Base-by-base conservation (phyloP, 192 early-diverging fungal genomes). In the Coemansia sp. region DNA sequence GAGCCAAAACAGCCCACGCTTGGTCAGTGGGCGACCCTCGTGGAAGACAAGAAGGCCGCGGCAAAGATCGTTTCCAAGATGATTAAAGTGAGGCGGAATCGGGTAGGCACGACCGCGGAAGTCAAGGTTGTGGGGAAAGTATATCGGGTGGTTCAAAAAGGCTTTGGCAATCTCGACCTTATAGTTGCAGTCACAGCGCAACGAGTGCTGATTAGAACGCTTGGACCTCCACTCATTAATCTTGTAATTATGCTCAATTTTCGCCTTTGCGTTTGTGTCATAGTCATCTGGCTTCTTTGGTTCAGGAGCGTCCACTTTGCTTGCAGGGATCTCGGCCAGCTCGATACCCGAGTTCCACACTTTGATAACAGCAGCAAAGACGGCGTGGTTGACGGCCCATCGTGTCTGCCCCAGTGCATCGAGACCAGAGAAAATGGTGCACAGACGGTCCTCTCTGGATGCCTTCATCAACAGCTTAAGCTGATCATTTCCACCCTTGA, bases 61-160 rank as follows among this genome's bases (percentile, higher is more conserved):
- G 68, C 94, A 95, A 64, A 99, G 77, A 82, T 99, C 97, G 77
- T 97, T 94, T 56, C 95, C 95, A 46, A 99, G 87, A 75, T 99
- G 97, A 82, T 97, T 99, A 50, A 99, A 88, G 64, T 93, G 89
- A 8, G 93, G 90, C 38, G 97, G 97, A 41, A 99, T 96, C 50
- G 97, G 94, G 69, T 99, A 99, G 5, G 97, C 95, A 63, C 97
- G 92, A 22, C 97, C 97, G 56, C 97, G 89, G 86, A 99, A 99
- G 77, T 99, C 97, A 66, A 97, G 72, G 71, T 95, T 96, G 80
- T 99, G 97, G 16, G 97, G 97, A 78, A 97, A 99, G 81, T 91
- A 99, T 86, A 99, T 93, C 2, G 87, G 87, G 53, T 94, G 85
- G 65, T 92, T 89, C 38, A 94, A 69, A 69, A 95, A 96, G 20